These are phyloP conservation scores for Schizosaccharomyces cryophilus DNA, from an alignment of 805 yeast species.

Conservation along the genomic window DNA sequence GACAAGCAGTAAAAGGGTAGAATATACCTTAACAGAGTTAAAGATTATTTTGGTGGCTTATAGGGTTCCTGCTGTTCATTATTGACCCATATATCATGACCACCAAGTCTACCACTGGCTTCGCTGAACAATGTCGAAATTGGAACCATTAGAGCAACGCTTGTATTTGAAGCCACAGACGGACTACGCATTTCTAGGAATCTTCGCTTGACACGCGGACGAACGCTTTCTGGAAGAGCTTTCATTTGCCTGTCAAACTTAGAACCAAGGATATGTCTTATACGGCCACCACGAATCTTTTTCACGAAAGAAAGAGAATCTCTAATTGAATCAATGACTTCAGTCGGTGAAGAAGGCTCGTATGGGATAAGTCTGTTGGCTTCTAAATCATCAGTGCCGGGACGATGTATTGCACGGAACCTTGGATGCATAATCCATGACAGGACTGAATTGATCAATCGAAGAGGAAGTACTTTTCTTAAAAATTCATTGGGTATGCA, in stretches of 20 bases:
- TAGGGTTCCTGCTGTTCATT: not conserved
- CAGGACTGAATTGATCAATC: slow-evolving; percentile 5
- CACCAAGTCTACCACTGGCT: slow-evolving; percentile 1
- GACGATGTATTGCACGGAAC: not conserved
- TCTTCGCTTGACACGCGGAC: not conserved
- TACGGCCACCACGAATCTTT: not conserved
- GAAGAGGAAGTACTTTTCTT: slow-evolving; percentile 1
- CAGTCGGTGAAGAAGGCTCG: not conserved
- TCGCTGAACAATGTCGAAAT: not conserved
- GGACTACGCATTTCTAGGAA: not conserved
- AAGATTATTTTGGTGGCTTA: not conserved
- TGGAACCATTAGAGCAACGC: slow-evolving; percentile 1
- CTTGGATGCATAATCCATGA: not conserved
- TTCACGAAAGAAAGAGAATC: not conserved
- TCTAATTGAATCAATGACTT: not conserved
- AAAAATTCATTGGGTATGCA: slow-evolving; percentile 46
- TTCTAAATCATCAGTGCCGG: not conserved
- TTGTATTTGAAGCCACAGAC: not conserved
- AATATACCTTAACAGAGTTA: no score
- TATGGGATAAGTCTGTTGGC: not conserved
- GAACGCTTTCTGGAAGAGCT: not conserved
- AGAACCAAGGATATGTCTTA: not conserved
- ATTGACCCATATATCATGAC: not conserved
- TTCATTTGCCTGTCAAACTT: not conserved
- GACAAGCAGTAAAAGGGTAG: no score